Percentiles rank a stretch among this genome's conserved stretches.
These are phyloP conservation scores for Hypholoma fasciculare DNA, from an alignment of 768 basidiomycete species.

Conservation along the genomic window DNA sequence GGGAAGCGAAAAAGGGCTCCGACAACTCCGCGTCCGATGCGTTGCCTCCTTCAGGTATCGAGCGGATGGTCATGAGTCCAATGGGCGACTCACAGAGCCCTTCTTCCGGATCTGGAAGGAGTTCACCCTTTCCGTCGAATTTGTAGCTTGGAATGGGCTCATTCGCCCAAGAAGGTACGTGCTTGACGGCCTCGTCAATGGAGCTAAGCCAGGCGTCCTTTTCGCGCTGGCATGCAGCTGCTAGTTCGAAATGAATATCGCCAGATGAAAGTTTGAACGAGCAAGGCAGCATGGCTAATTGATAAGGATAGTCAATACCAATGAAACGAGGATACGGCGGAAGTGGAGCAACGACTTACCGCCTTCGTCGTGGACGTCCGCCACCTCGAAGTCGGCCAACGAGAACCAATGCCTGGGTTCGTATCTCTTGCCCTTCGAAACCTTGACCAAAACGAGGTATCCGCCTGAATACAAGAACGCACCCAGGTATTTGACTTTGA, in stretches of 20 bases:
- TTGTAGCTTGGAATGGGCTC: conserved; percentile 68
- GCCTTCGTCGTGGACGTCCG: conserved; percentile 68
- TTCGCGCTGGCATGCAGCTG: conserved; percentile 81
- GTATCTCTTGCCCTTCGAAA: conserved; percentile 76
- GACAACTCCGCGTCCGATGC: conserved; percentile 31
- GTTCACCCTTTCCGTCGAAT: conserved; percentile 41
- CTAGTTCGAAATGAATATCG: conserved; percentile 81
- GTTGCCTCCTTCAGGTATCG: conserved; percentile 49
- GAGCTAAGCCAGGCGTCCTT: conserved; percentile 85
- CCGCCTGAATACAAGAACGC: conserved; percentile 88
- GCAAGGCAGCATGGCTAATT: conserved; percentile 73
- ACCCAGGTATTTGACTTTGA: conserved; percentile 85
- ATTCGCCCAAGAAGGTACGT: conserved; percentile 49
- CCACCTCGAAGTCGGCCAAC: conserved; percentile 68
- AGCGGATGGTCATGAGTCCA: conserved; percentile 54
- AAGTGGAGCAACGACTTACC: conserved; percentile 49
- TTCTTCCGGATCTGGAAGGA: conserved; percentile 37
- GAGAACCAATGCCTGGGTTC: conserved; percentile 90
- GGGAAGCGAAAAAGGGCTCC: conserved; percentile 35
- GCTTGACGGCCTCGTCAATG: conserved; percentile 52
- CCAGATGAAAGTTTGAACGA: conserved; percentile 73
- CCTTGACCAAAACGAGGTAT: conserved; percentile 86
- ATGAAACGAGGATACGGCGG: not conserved
- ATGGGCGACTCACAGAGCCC: conserved; percentile 39
- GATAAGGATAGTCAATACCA: not conserved